These are phyloP conservation scores for Rhynchospora pubera DNA, from an alignment of 176 grass and related monocot genomes.

Conservation along the genomic window DNA sequence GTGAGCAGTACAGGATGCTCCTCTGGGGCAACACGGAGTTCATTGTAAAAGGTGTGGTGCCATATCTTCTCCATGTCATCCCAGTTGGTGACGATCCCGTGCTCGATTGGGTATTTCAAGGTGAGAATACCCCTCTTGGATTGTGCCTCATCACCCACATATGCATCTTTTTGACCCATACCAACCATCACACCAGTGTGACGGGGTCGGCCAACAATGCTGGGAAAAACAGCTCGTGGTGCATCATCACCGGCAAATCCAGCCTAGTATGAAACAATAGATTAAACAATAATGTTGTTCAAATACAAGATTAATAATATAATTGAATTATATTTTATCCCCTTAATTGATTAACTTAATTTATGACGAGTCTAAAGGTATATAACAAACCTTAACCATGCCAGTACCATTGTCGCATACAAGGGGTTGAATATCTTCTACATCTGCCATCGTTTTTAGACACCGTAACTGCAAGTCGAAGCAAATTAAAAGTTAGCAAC, in stretches of 20 bases:
- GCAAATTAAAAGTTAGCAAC: background rate
- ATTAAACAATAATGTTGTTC: background rate
- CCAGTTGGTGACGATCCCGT: slow-evolving; percentile 79
- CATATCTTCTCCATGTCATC: slow-evolving; percentile 96
- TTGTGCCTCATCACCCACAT: slow-evolving; percentile 83
- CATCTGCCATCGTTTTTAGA: slow-evolving; percentile 57
- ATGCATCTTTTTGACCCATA: slow-evolving; percentile 91
- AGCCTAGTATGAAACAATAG: slow-evolving; percentile 34
- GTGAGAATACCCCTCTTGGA: slow-evolving; percentile 85
- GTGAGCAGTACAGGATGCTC: slow-evolving; percentile 79
- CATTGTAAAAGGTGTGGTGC: slow-evolving; percentile 91
- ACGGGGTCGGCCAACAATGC: slow-evolving; percentile 78
- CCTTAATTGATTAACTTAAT: background rate
- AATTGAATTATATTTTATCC: background rate
- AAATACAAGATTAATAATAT: background rate
- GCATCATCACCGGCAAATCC: slow-evolving; percentile 91
- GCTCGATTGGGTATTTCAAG: slow-evolving; percentile 80
- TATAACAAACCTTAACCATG: slow-evolving; percentile 71
- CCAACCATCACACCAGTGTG: slow-evolving; percentile 94
- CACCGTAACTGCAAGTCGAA: slow-evolving; percentile 12
- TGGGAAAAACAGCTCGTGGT: slow-evolving; percentile 78
- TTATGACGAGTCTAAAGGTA: background rate
- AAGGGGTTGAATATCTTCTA: slow-evolving; percentile 66
- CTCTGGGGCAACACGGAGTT: slow-evolving; percentile 74
- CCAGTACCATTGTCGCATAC: slow-evolving; percentile 91